These are phyloP conservation scores for Neoboletus subvelutipes DNA, from an alignment of 768 basidiomycete genomes.

Conservation along the genomic window DNA sequence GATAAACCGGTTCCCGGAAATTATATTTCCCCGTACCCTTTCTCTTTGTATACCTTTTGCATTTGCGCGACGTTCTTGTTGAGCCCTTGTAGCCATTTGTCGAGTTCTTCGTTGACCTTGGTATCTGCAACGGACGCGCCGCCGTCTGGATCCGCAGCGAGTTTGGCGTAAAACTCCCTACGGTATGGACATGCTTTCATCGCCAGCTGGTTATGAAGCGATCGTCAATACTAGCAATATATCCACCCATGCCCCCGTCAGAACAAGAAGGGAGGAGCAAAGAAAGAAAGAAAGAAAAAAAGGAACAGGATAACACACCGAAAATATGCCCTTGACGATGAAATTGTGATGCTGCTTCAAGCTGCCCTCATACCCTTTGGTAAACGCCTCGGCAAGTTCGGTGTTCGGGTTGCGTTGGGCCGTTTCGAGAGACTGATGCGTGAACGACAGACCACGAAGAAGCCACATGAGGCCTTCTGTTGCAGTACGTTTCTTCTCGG, in stretches of 20 bases:
- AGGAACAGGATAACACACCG: slow-evolving; percentile 39
- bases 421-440: slow-evolving; percentile 72
- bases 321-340: slow-evolving; percentile 57
- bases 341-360: slow-evolving; percentile 87
- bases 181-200: slow-evolving; percentile 63
- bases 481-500: slow-evolving; percentile 82
- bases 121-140: slow-evolving; percentile 42
- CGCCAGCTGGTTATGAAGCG: slow-evolving; percentile 38
- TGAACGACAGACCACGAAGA: slow-evolving; percentile 88
- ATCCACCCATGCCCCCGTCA: neutral
- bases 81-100: slow-evolving; percentile 60
- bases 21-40: slow-evolving; percentile 47
- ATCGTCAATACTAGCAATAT: neutral
- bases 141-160: slow-evolving; percentile 62
- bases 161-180: slow-evolving; percentile 56
- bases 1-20: neutral
- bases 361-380: slow-evolving; percentile 74
- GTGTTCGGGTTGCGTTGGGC: slow-evolving; percentile 59
- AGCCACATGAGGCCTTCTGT: slow-evolving; percentile 96
- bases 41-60: slow-evolving; percentile 52
- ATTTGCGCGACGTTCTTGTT: slow-evolving; percentile 51
- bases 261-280: neutral
- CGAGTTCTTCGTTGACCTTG: slow-evolving; percentile 53
- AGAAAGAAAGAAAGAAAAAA: neutral
- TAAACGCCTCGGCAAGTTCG: slow-evolving; percentile 71